phyloP scores from a whole-genome alignment of 345 rosid species.

The Populus ilicifolia region DNA sequence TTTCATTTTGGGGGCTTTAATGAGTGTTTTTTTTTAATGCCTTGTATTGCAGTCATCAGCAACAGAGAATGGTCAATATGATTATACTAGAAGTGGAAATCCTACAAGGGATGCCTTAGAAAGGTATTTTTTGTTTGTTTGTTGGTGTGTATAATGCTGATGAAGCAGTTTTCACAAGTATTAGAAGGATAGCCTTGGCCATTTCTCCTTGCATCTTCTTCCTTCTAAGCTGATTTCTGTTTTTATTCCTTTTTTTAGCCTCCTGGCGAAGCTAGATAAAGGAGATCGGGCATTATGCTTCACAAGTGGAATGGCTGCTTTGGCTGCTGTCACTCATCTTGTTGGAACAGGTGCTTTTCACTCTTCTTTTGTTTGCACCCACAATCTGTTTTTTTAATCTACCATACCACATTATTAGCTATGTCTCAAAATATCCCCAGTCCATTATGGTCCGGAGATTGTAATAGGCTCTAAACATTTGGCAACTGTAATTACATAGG shows the following conservation, averaged over 20 bases:
- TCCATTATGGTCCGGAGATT: not conserved
- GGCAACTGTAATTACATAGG: not conserved
- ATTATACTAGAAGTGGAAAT: constrained; percentile 97
- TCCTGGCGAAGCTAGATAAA: constrained; percentile 89
- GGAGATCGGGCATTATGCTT: constrained; percentile 96
- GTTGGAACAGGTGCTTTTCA: constrained; percentile 51
- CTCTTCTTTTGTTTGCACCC: not conserved
- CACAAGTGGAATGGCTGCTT: constrained; percentile 99
- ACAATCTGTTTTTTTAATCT: not conserved
- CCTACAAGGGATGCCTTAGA: constrained; percentile 86
- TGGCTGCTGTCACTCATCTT: constrained; percentile 73
- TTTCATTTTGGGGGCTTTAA: not conserved
- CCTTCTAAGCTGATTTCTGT: not conserved
- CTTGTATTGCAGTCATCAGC: constrained; percentile 67
- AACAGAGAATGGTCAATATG: constrained; percentile 70
- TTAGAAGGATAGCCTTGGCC: not conserved
- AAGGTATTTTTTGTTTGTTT: constrained; percentile 40
- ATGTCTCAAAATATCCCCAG: not conserved
- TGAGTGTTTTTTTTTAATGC: not conserved
- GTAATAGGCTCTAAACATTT: not conserved
- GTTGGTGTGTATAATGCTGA: not conserved
- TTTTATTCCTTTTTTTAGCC: constrained; percentile 35
- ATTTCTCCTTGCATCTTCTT: not conserved
- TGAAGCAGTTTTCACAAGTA: constrained; percentile 6
- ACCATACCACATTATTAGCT: not conserved